Evolutionary conservation across 331 rosid genomes (phyloP).

Genomic region (Telfairia occidentalis): DNA sequence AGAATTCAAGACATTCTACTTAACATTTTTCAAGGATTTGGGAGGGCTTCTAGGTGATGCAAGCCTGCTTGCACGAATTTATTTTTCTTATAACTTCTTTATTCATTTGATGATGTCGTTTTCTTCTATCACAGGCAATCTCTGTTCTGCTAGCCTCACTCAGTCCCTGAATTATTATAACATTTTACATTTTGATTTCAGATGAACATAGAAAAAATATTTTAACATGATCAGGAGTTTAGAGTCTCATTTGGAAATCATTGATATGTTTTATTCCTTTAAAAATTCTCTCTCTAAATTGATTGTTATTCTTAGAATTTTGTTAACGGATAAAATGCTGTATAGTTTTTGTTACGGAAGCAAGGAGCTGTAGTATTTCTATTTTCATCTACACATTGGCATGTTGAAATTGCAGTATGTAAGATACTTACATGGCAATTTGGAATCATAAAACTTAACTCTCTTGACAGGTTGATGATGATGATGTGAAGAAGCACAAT

Average conservation of each 20-base stretch:
- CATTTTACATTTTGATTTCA: background rate
- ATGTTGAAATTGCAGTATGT: background rate
- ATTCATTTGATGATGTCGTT: background rate
- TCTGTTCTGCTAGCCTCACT: background rate
- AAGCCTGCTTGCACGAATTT: background rate
- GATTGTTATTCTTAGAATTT: background rate
- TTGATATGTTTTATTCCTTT: background rate
- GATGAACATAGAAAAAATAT: background rate
- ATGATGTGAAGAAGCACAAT: constrained; percentile 47
- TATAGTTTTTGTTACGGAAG: background rate
- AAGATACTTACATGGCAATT: background rate
- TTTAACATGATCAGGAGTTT: background rate
- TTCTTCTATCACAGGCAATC: background rate
- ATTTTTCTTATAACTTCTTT: background rate
- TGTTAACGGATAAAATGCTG: background rate
- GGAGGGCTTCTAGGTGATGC: background rate
- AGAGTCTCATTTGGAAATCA: background rate
- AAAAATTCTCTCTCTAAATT: background rate
- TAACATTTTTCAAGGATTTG: background rate
- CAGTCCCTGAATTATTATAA: background rate
- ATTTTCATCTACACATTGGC: background rate
- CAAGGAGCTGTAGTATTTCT: background rate
- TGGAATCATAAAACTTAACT: background rate
- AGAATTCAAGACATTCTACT: background rate
- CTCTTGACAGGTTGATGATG: constrained; percentile 53